phyloP scores from a whole-genome alignment of 116 monocot species.

The Trichopus zeylanicus region DNA sequence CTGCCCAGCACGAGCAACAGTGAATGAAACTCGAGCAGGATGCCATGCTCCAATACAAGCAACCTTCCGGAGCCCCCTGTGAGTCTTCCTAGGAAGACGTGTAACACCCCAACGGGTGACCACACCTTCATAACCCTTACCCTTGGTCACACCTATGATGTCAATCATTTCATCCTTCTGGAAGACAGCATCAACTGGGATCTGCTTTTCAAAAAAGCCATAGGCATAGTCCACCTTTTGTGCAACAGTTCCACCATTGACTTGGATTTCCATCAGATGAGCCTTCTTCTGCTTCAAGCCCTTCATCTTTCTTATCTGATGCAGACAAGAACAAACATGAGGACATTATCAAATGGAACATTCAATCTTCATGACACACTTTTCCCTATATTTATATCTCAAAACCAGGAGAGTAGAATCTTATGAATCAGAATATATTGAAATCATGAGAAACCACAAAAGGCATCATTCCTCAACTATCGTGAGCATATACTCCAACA shows the following conservation, averaged over 20 bases:
- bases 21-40: slow-evolving; percentile 17
- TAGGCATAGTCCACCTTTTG: slow-evolving; percentile 17
- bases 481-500: no score
- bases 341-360: no score
- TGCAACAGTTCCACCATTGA: slow-evolving; percentile 16
- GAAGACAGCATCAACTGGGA: slow-evolving; percentile 14
- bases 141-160: slow-evolving; percentile 18
- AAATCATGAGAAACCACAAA: no score
- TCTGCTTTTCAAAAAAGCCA: slow-evolving; percentile 11
- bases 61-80: slow-evolving; percentile 17
- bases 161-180: slow-evolving; percentile 25
- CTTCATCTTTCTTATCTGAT: slow-evolving; percentile 13
- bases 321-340: no score
- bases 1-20: slow-evolving; percentile 20
- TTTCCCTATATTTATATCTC: no score
- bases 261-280: slow-evolving; percentile 16
- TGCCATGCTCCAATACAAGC: slow-evolving; percentile 24
- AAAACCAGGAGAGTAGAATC: no score
- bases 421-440: no score
- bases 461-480: no score
- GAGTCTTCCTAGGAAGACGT: slow-evolving; percentile 12
- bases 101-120: slow-evolving; percentile 21
- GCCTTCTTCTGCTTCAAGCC: slow-evolving; percentile 12
- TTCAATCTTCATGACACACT: no score
- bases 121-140: slow-evolving; percentile 19